Conservation (phyloP, 805 yeast genomes). For the Candida krabiensis region DNA sequence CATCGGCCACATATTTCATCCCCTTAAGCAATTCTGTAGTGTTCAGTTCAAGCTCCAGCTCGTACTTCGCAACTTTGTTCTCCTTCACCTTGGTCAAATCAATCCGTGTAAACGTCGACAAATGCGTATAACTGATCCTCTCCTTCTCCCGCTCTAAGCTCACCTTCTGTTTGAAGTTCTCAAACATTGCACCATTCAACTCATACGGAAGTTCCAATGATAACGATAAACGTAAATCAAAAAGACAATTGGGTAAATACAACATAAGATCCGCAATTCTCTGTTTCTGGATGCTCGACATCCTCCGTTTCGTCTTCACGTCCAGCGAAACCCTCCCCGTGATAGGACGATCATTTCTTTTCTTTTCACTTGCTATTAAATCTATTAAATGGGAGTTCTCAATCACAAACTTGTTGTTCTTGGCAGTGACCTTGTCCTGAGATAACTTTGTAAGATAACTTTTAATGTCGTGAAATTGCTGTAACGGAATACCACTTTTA, state of each 20-base stretch:
- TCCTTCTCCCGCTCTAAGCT: constrained; percentile 65
- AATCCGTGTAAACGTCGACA: constrained; percentile 69
- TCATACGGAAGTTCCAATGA: constrained; percentile 75
- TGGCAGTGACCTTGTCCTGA: constrained; percentile 20
- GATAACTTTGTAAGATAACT: constrained; percentile 57
- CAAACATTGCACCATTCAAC: constrained; percentile 50
- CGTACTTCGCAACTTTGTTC: constrained; percentile 29
- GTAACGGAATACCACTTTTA: constrained; percentile 65
- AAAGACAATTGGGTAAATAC: constrained; percentile 72
- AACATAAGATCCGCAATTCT: constrained; percentile 72
- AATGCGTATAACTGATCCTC: constrained; percentile 69
- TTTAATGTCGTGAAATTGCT: constrained; percentile 57
- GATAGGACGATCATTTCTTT: constrained; percentile 64
- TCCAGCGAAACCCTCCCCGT: constrained; percentile 68
- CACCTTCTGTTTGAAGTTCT: constrained; percentile 49
- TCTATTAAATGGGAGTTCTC: constrained; percentile 66
- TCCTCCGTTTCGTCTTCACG: constrained; percentile 61
- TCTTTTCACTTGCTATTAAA: constrained; percentile 58
- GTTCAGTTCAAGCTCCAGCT: constrained; percentile 36
- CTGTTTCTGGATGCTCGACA: constrained; percentile 70
- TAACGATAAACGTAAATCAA: constrained; percentile 75
- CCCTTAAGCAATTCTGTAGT: constrained; percentile 32
- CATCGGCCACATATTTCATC: constrained; percentile 32
- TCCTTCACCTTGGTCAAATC: constrained; percentile 65
- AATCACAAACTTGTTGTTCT: constrained; percentile 49